These are phyloP conservation scores for Coelastrella sp. DNA, from an alignment of 139 green algal genomes.

Conservation along the genomic window DNA sequence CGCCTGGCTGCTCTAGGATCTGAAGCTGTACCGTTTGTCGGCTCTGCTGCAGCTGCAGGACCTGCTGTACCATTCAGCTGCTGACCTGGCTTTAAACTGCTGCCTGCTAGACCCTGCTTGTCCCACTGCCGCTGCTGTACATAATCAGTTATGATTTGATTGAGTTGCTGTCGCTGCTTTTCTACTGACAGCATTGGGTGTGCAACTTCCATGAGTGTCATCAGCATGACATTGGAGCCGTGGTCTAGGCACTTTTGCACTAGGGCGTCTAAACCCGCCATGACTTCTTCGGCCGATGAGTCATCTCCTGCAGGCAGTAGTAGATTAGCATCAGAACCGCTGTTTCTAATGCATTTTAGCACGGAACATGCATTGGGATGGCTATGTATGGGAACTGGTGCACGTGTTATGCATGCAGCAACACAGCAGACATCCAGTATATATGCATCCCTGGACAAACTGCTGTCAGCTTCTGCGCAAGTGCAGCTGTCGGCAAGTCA, in stretches of 20 bases:
- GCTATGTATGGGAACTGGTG: too few relatives aligned
- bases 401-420: too few relatives aligned
- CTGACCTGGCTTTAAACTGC: neutral
- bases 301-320: slow-evolving; percentile 10
- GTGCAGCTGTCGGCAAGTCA: too few relatives aligned
- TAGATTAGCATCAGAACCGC: neutral
- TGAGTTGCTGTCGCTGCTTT: slow-evolving; percentile 21
- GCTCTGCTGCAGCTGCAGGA: too few relatives aligned
- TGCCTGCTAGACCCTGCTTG: neutral
- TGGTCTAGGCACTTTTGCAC: slow-evolving; percentile 6
- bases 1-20: too few relatives aligned
- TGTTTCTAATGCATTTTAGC: neutral
- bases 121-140: slow-evolving; percentile 17
- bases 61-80: neutral
- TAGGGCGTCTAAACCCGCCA: slow-evolving; percentile 21
- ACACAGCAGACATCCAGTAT: too few relatives aligned
- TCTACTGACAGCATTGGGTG: neutral
- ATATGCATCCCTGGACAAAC: too few relatives aligned
- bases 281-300: slow-evolving; percentile 31
- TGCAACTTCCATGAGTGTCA: slow-evolving; percentile 41
- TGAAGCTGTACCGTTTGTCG: too few relatives aligned
- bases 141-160: slow-evolving; percentile 13
- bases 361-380: too few relatives aligned
- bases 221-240: slow-evolving; percentile 27
- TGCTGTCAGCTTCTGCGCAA: too few relatives aligned